Percentiles rank a stretch among this genome's conserved stretches.
phyloP scores from a whole-genome alignment of 2,329 filamentous ascomycete species.

The Arthrobotrys conoides region DNA sequence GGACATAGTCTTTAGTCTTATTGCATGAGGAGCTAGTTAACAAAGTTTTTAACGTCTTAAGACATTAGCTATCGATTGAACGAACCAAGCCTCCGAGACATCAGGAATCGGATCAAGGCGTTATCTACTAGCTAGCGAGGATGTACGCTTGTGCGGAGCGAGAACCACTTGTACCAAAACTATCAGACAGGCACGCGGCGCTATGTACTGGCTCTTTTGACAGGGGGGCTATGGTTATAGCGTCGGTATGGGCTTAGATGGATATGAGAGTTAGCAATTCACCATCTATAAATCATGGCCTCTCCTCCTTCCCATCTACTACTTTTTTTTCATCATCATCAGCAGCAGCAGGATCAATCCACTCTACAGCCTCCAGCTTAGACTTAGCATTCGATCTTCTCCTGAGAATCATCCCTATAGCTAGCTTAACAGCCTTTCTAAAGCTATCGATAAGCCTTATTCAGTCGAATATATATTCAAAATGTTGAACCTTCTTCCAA shows the following conservation, averaged over 20 bases:
- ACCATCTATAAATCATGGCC: constrained; percentile 14
- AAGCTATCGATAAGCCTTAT: neutral
- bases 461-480: constrained; percentile 14
- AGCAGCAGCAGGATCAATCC: constrained; percentile 24
- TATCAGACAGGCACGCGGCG: neutral
- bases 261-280: neutral
- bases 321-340: constrained; percentile 18
- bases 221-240: neutral
- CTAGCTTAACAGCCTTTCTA: constrained; percentile 17
- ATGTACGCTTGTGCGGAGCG: neutral
- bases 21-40: neutral
- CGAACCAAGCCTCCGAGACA: constrained; percentile 25
- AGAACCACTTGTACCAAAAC: constrained; percentile 1
- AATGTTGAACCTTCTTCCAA: constrained; percentile 33
- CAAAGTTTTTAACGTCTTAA: neutral
- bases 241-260: neutral
- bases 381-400: constrained; percentile 24
- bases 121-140: constrained; percentile 14
- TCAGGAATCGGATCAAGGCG: constrained; percentile 1
- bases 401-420: constrained; percentile 24
- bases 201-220: neutral
- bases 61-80: constrained; percentile 9
- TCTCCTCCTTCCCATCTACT: constrained; percentile 2
- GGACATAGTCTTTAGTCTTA: neutral
- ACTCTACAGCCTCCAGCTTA: constrained; percentile 26